Evolutionary conservation across 2,329 filamentous ascomycete genomes (phyloP).

Genomic region (Sarocladiaceae sp.): DNA sequence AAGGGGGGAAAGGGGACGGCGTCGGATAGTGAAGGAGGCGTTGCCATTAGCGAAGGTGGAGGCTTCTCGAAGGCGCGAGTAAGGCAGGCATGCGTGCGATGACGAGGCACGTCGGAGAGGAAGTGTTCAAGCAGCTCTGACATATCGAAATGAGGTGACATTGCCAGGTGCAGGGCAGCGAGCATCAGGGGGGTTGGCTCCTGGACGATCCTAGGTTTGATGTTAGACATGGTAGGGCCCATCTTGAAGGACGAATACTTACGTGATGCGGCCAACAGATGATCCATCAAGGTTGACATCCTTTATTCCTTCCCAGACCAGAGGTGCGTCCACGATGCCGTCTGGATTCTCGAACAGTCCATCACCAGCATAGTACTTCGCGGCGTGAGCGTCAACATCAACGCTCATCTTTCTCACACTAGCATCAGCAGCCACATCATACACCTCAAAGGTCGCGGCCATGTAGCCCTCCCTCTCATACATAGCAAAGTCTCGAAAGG

Average conservation of each 20-base stretch:
- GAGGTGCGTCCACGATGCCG: slow-evolving; percentile 32
- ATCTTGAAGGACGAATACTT: slow-evolving; percentile 26
- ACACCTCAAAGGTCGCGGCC: slow-evolving; percentile 53
- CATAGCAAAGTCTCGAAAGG: slow-evolving; percentile 30
- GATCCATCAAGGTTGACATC: slow-evolving; percentile 30
- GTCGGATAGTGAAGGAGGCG: slow-evolving; percentile 18
- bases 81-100: slow-evolving; percentile 43
- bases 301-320: slow-evolving; percentile 37
- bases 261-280: slow-evolving; percentile 53
- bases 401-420: slow-evolving; percentile 27
- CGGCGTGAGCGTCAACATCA: slow-evolving; percentile 20
- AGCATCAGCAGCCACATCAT: slow-evolving; percentile 47
- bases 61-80: slow-evolving; percentile 40
- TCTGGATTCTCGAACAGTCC: slow-evolving; percentile 21
- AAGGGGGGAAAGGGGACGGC: slow-evolving; percentile 24
- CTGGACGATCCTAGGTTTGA: slow-evolving; percentile 46
- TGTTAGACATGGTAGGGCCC: slow-evolving; percentile 10
- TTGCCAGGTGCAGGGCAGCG: slow-evolving; percentile 54
- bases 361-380: slow-evolving; percentile 20
- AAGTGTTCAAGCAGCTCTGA: slow-evolving; percentile 54
- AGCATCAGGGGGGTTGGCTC: slow-evolving; percentile 59
- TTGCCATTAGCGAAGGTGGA: slow-evolving; percentile 6
- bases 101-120: slow-evolving; percentile 39
- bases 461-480: slow-evolving; percentile 35
- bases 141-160: slow-evolving; percentile 57